Evolutionary conservation across 192 early-diverging fungal species (phyloP), one percentile per base, ranked within the genome.

Genomic region (Backusella liffmaniae): DNA sequence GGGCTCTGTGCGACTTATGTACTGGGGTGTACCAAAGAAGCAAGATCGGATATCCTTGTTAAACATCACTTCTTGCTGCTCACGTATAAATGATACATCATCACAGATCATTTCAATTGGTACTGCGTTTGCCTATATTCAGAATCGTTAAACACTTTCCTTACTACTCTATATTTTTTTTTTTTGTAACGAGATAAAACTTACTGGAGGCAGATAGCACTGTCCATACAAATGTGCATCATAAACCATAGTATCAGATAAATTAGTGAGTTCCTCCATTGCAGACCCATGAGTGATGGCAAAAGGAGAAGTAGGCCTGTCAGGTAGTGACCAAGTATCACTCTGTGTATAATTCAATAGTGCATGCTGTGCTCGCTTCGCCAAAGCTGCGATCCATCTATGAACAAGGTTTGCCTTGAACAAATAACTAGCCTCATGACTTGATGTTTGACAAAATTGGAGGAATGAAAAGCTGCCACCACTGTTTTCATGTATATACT

Each of bases 71-170:
- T 84, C 77, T 32, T 84, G 73, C 59, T 89, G 83, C 26, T 92
- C 89, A 56, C 82, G 83, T 12, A 83, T 73, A 62, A 91, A 92
- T n/a, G 84, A 84, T 21, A 83, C 82, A 69, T 92, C 91, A 44
- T 87, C 83, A 66, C 92, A 89, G 5, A 92, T 72, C 30, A 89
- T 69, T 18, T 91, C 87, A 18, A 88, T 84, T 1, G 92, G 90
- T 10, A 91, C 89, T 12, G 93, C 86, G 21, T 88, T 80, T 0
- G 83, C 93, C 56, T 86, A 66, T 15, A 59, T 73, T 26, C 18
- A 26, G 37, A 21, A n/a, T 51, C 1, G 23, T 42, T 72, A 46
- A 44, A 72, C 1, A 8, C 29, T 6, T 6, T n/a, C 12, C 26
- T 26, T 0, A 26, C 26, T 0, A 26, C 26, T 26, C 26, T 26